A percentile compares a stretch with the other conserved stretches of the same genome.
These are phyloP conservation scores for Chytridium lagenaria DNA, from an alignment of 371 early-diverging fungal species.

Conservation along the genomic window DNA sequence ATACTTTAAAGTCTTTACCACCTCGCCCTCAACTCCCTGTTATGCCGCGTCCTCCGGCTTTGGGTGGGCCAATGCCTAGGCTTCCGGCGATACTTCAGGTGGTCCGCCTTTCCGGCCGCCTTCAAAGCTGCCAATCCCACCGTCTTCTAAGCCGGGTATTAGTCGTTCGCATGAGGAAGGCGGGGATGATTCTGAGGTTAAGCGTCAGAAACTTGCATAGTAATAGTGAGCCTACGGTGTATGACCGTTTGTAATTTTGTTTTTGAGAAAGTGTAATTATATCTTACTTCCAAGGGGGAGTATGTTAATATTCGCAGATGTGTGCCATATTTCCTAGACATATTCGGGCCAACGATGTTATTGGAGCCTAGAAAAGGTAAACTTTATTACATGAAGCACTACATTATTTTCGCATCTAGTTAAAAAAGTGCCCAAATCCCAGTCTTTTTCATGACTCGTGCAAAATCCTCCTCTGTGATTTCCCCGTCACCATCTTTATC, in stretches of 20 bases:
- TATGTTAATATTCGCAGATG: too few species aligned
- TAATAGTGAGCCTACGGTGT: too few species aligned
- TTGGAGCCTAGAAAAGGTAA: too few species aligned
- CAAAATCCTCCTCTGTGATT: conserved; percentile 58
- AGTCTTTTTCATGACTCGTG: conserved; percentile 64
- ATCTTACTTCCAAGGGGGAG: too few species aligned
- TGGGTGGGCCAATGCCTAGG: neutral
- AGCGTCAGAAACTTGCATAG: neutral
- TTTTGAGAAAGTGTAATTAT: too few species aligned
- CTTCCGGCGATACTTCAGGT: neutral
- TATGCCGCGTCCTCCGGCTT: neutral
- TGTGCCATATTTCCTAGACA: too few species aligned
- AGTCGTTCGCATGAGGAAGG: neutral
- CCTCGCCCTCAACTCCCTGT: neutral
- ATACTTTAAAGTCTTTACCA: too few species aligned
- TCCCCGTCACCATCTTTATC: conserved; percentile 76
- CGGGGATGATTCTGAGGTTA: neutral
- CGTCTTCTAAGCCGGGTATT: neutral
- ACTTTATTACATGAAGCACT: too few species aligned
- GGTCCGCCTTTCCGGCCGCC: neutral
- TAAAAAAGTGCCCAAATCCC: conserved; percentile 31
- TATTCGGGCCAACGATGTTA: too few species aligned
- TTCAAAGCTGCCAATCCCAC: neutral
- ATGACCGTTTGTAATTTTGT: too few species aligned
- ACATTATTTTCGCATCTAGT: neutral